Evolutionary conservation across 768 basidiomycete genomes (phyloP).

Genomic region (Trametes sanguinea): DNA sequence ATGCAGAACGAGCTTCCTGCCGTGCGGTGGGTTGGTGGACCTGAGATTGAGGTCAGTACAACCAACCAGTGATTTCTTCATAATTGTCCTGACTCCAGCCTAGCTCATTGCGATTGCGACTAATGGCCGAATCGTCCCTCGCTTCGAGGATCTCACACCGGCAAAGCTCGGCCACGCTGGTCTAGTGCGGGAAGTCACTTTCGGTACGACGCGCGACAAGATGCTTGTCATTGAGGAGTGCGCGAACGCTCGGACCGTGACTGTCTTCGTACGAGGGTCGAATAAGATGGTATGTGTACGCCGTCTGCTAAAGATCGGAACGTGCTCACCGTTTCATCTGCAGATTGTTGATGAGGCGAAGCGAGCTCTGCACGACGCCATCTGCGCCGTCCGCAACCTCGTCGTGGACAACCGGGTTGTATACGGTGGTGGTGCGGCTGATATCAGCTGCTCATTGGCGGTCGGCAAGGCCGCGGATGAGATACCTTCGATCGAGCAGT

Average conservation of each 20-base stretch:
- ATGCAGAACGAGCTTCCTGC: constrained; percentile 98
- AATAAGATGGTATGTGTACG: constrained; percentile 87
- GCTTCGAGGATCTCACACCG: constrained; percentile 92
- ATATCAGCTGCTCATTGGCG: constrained; percentile 93
- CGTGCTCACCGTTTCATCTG: background rate
- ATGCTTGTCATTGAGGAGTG: constrained; percentile 99
- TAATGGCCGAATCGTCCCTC: constrained; percentile 95
- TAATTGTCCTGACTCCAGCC: background rate
- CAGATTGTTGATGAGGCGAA: constrained; percentile 99
- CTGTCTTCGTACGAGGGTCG: constrained; percentile 94
- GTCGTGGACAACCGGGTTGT: constrained; percentile 96
- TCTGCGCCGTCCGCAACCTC: constrained; percentile 95
- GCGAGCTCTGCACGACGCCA: constrained; percentile 94
- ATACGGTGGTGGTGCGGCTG: constrained; percentile 97
- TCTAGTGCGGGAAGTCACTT: constrained; percentile 89
- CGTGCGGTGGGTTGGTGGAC: constrained; percentile 98
- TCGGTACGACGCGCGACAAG: constrained; percentile 98
- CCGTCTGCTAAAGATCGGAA: background rate
- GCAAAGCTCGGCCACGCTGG: constrained; percentile 94
- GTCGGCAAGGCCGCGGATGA: constrained; percentile 95
- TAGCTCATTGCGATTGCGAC: constrained; percentile 98
- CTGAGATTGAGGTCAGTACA: constrained; percentile 87
- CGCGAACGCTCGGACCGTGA: constrained; percentile 94
- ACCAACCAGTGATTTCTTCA: background rate
- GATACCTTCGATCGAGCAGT: constrained; percentile 98